Base-by-base conservation (phyloP, 2,329 filamentous ascomycete species). In the Diaporthe velutina region DNA sequence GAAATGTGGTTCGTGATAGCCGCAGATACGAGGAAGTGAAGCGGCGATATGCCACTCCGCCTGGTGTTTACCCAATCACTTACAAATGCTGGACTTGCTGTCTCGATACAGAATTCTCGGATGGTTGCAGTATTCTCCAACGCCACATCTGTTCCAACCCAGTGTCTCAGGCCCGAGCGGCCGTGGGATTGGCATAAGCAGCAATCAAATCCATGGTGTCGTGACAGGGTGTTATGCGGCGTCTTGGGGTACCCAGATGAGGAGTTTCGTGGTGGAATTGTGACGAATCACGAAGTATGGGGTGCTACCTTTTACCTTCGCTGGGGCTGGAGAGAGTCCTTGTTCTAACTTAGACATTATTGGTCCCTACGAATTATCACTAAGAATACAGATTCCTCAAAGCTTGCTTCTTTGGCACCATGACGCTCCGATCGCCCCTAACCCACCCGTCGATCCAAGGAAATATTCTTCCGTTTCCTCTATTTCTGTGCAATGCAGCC, bases 81-180 rank as follows among this genome's bases (percentile, higher is more conserved):
- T n/a, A 60, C 13, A 28, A 50, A 28, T 60, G 54, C 50, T 71
- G 68, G 68, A 71, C 54, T 22, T 71, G 54, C 22, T 60, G 54
- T 48, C 17, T 60, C 12, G 25, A 54, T 30, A 10, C 30, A 2
- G 9, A 4, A n/a, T 4, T 22, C 4, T 12, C 68, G 19, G 3
- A 12, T 28, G 1, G 2, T n/a, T 28, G 68, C 52, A n/a, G 2
- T n/a, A 3, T 7, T 38, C 1, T 19, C 45, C 10, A 6, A 9
- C 8, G 4, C 30, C 54, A 57, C 9, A 10, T 38, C 19, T 35
- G 54, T 4, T 22, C 4, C 19, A 19, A 35, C 4, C 13, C 15
- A 71, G 7, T 10, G 33, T 13, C 57, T 22, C 5, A 7, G 54
- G 30, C 30, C 5, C 10, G 19, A 10, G n/a, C 4, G 7, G 2